phyloP scores from a whole-genome alignment of 2,329 filamentous ascomycete genomes.

The Parascedosporium putredinis region DNA sequence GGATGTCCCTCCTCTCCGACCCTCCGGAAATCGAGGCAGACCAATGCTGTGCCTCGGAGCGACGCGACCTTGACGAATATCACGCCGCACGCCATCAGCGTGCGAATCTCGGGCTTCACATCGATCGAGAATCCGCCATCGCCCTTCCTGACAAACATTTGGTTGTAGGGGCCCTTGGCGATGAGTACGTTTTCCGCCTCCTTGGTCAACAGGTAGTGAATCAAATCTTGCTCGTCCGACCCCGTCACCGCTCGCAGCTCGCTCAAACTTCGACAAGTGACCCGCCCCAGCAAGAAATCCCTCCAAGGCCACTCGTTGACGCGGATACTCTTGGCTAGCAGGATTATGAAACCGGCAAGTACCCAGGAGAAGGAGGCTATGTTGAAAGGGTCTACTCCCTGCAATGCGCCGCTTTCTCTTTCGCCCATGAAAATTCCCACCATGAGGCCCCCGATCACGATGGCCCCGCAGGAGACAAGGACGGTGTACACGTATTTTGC shows the following conservation, averaged over 20 bases:
- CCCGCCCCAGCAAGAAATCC: conserved; percentile 14
- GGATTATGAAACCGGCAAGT: conserved; percentile 16
- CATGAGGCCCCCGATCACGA: too few species aligned
- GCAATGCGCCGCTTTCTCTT: too few species aligned
- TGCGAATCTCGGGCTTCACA: not conserved
- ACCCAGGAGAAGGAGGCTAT: conserved; percentile 17
- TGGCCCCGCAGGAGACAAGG: too few species aligned
- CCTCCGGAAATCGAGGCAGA: not conserved
- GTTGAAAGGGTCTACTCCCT: conserved; percentile 20
- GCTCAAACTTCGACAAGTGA: conserved; percentile 14
- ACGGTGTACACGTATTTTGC: too few species aligned
- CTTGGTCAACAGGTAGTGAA: not conserved
- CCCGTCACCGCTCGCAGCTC: conserved; percentile 15
- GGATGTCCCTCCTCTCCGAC: too few species aligned
- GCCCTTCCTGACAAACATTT: not conserved
- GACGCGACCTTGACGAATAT: not conserved
- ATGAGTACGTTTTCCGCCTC: not conserved
- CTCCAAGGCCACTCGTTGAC: conserved; percentile 19
- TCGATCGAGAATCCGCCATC: not conserved
- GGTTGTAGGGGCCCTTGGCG: not conserved
- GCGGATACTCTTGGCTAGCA: conserved; percentile 15
- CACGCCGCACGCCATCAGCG: not conserved
- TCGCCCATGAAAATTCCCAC: too few species aligned
- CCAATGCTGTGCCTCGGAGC: not conserved
- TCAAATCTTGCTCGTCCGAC: conserved; percentile 14